phyloP scores from a whole-genome alignment of 495 filamentous ascomycete species.

The Usnea hakonensis region DNA sequence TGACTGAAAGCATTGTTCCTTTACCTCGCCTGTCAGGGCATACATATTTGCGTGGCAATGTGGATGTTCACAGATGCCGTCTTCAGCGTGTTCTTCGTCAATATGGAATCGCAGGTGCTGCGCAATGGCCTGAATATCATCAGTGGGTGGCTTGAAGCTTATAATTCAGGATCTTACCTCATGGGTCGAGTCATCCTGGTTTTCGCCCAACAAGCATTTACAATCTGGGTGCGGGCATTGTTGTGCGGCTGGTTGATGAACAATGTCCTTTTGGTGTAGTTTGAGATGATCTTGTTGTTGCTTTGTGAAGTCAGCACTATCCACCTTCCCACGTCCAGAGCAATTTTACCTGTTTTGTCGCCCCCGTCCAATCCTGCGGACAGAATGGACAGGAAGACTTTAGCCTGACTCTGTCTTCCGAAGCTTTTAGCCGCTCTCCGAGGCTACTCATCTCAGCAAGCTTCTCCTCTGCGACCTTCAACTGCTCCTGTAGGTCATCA shows the following conservation, averaged over 20 bases:
- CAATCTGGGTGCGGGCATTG: not conserved
- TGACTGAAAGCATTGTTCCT: too few relatives aligned
- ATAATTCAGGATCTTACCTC: not conserved
- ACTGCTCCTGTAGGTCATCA: not conserved
- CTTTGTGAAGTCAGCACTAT: not conserved
- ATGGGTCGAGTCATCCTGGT: not conserved
- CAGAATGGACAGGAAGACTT: not conserved
- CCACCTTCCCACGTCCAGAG: not conserved
- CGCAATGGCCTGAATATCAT: not conserved
- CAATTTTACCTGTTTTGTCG: not conserved
- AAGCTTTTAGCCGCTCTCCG: not conserved
- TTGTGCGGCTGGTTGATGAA: not conserved
- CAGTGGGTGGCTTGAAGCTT: not conserved
- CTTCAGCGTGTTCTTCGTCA: constrained; percentile 1
- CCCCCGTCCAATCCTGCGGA: not conserved
- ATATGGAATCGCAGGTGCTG: not conserved
- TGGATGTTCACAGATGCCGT: not conserved
- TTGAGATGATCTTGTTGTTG: not conserved
- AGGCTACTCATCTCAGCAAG: not conserved
- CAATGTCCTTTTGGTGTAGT: not conserved
- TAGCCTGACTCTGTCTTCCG: not conserved
- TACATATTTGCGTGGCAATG: not conserved
- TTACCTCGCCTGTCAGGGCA: not conserved
- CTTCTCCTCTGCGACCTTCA: not conserved
- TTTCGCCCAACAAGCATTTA: not conserved